phyloP scores from a whole-genome alignment of 1,284 basidiomycete species.

The Boletus putidus region DNA sequence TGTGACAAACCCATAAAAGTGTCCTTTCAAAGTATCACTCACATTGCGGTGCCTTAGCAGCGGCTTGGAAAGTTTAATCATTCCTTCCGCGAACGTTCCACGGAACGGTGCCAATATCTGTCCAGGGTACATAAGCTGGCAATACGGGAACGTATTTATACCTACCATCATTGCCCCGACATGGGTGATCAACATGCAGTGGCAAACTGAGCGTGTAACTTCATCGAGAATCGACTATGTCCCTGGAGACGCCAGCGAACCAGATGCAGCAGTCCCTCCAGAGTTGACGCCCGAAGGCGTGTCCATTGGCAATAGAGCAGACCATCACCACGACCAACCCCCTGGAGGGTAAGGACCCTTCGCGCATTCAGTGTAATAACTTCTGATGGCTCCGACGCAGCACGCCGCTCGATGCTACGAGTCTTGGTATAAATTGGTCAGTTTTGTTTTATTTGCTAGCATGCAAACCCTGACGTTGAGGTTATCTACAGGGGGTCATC shows the following conservation, averaged over 20 bases:
- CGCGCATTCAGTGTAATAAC: neutral
- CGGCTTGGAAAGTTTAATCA: neutral
- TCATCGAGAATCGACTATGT: too few species aligned
- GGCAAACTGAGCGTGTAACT: neutral
- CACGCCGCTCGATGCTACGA: neutral
- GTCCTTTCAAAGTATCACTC: too few species aligned
- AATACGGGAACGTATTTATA: neutral
- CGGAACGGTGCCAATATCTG: neutral
- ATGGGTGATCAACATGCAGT: neutral
- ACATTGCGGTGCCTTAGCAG: neutral
- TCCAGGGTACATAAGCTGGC: too few species aligned
- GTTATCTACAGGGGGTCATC: neutral
- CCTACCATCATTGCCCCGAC: neutral
- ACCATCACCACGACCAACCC: fast-evolving
- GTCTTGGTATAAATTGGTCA: neutral
- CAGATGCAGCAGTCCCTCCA: neutral
- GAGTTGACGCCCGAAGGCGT: neutral
- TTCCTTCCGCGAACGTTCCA: too few species aligned
- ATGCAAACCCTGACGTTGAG: neutral
- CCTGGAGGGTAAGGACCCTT: neutral
- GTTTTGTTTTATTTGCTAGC: neutral
- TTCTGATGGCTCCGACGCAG: neutral
- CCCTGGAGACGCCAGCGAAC: neutral
- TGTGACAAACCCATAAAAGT: too few species aligned
- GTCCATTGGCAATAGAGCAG: neutral